Evolutionary conservation across 768 basidiomycete genomes (phyloP), one percentile per base, ranked within the genome.

Genomic region (Butyriboletus loyo): DNA sequence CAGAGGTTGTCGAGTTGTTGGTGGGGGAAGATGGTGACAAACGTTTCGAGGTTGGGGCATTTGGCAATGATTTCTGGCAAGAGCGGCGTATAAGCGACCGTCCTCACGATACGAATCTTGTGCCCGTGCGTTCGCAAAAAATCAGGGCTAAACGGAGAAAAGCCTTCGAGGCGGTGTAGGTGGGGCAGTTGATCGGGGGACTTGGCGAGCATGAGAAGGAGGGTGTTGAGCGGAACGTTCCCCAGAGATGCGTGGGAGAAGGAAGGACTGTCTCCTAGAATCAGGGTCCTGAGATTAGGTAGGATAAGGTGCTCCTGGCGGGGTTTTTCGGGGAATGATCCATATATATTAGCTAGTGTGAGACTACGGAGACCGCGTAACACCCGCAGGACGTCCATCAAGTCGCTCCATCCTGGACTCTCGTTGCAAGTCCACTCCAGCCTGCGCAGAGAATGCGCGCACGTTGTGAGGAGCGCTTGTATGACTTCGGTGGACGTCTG

Each of bases 381-480:
- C 34, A 57, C 49, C 25, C 62, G 70, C 51, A 73, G 68, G n/a
- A 79, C 53, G 35, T 59, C 49, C 38, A 72, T 67, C 19, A 79
- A 51, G 55, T 78, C 75, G 21, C 60, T 49, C 61, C 73, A 77
- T 0, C 68, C 66, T 0, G 77, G 78, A 30, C 72, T 64, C 55
- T 79, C 78, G 9, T 74, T 73, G 21, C 73, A 70, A 8, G 66
- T 72, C 76, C 78, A 79, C 54, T 78, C 78, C 1, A 77, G 45
- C 25, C 78, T 69, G 39, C 68, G 70, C 13, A 79, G 65, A n/a
- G 72, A 70, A 27, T 57, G 54, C 3, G 67, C 60, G 27, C 71
- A 73, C 10, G 69, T 61, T 2, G 49, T 43, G 10, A 71, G 58
- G 22, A 78, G 59, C 0, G 70, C 69, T 32, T 63, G 59, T 15